Evolutionary conservation across 2,329 filamentous ascomycete species (phyloP).

Genomic region (Colletotrichum sublineola): DNA sequence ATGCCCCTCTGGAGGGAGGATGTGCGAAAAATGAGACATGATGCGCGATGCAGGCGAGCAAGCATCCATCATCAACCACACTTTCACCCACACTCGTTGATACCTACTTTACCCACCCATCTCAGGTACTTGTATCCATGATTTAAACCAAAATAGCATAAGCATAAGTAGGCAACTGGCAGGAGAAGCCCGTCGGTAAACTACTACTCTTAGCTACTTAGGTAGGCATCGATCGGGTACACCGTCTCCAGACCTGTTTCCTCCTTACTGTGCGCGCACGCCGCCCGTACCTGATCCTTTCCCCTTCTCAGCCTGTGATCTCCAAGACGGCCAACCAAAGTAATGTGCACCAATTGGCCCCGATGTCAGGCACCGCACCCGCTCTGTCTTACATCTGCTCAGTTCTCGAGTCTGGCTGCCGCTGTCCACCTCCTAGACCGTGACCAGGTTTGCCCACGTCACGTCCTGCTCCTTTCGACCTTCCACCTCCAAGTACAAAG

Average conservation of each 20-base stretch:
- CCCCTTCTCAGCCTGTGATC: constrained; percentile 34
- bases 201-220: too few relatives aligned
- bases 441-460: constrained; percentile 10
- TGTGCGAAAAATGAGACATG: background rate
- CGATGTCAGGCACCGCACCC: constrained; percentile 35
- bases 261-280: constrained; percentile 27
- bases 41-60: background rate
- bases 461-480: background rate
- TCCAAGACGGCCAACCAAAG: constrained; percentile 16
- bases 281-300: constrained; percentile 36
- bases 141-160: background rate
- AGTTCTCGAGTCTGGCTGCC: background rate
- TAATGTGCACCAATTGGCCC: constrained; percentile 31
- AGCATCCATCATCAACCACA: background rate
- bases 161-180: background rate
- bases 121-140: background rate
- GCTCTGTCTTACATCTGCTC: constrained; percentile 19
- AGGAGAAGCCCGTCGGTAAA: background rate
- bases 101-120: too few relatives aligned
- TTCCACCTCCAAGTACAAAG: constrained; percentile 27
- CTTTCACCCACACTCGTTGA: background rate
- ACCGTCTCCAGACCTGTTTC: constrained; percentile 24
- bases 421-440: background rate
- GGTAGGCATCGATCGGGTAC: constrained; percentile 25
- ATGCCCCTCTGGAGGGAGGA: background rate